Percentiles rank a stretch among this genome's conserved stretches.
phyloP scores from a whole-genome alignment of 2,329 filamentous ascomycete species.

The Camptophora hylomeconis region DNA sequence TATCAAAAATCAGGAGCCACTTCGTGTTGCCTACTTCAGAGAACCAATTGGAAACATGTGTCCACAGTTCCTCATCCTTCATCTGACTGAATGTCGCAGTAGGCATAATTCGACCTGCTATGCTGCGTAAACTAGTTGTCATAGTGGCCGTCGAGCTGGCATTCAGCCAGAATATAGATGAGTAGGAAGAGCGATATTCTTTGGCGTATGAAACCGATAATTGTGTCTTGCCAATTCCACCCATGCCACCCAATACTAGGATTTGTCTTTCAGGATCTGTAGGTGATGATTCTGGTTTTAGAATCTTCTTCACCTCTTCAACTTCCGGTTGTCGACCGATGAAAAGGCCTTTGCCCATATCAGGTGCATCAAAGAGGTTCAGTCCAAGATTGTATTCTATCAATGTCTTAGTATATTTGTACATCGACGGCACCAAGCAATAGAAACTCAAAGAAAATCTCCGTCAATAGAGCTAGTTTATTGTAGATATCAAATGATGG shows the following conservation, averaged over 20 bases:
- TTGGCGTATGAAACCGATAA: slow-evolving; percentile 26
- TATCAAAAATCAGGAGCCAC: slow-evolving; percentile 18
- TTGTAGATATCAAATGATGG: not conserved
- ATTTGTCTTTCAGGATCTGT: slow-evolving; percentile 1
- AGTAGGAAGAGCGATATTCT: slow-evolving; percentile 23
- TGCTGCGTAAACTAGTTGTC: slow-evolving; percentile 19
- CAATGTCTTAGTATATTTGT: not conserved
- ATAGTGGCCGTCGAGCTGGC: slow-evolving; percentile 25
- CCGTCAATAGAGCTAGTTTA: not conserved
- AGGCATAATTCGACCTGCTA: slow-evolving; percentile 5
- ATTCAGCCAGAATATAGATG: slow-evolving; percentile 33
- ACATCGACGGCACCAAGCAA: not conserved
- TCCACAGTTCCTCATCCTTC: slow-evolving; percentile 2
- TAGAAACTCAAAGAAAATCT: not conserved
- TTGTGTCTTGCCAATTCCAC: slow-evolving; percentile 36
- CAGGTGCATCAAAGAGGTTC: slow-evolving; percentile 5
- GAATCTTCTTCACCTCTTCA: slow-evolving; percentile 7
- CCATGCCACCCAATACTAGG: slow-evolving; percentile 26
- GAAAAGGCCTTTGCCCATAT: slow-evolving; percentile 6
- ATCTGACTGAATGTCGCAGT: not conserved
- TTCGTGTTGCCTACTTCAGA: slow-evolving; percentile 9
- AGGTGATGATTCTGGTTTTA: slow-evolving; percentile 2
- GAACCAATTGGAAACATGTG: slow-evolving; percentile 10
- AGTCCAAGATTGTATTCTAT: slow-evolving; percentile 5
- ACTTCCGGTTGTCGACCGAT: slow-evolving; percentile 6